Evolutionary conservation across 371 early-diverging fungal genomes (phyloP).

Genomic region (Basidiobolus meristosporus): DNA sequence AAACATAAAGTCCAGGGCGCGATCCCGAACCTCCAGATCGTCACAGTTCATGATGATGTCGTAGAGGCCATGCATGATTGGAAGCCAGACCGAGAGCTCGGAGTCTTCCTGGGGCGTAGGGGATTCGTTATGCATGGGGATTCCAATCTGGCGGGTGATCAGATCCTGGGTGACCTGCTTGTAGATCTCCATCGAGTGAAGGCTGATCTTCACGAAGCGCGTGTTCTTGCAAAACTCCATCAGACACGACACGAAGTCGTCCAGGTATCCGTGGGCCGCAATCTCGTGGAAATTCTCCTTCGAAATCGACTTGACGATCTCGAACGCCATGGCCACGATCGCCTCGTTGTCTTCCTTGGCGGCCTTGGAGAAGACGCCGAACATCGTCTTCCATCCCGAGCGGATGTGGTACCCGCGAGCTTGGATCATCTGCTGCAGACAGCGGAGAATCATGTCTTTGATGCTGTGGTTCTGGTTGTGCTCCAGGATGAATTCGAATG

Average conservation of each 20-base stretch:
- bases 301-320: constrained; percentile 35
- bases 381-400: constrained; percentile 83
- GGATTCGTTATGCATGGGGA: no score
- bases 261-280: constrained; percentile 42
- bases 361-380: constrained; percentile 60
- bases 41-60: constrained; percentile 79
- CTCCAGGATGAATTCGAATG: constrained; percentile 70
- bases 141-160: no score
- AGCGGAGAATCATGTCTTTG: constrained; percentile 86
- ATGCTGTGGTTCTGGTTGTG: constrained; percentile 54
- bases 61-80: constrained; percentile 63
- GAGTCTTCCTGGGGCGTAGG: no score
- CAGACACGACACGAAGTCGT: constrained; percentile 61
- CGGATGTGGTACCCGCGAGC: constrained; percentile 51
- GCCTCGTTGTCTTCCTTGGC: constrained; percentile 51
- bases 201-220: constrained; percentile 23
- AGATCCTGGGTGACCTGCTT: background rate
- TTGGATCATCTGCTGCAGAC: constrained; percentile 76
- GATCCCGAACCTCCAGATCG: constrained; percentile 61
- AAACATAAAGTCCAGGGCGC: constrained; percentile 65
- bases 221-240: constrained; percentile 52
- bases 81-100: constrained; percentile 84
- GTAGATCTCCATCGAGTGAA: background rate
- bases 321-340: constrained; percentile 40
- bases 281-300: constrained; percentile 47